Evolutionary conservation across 148 eudicot genomes (phyloP).

Genomic region (Fagopyrum esculentum): DNA sequence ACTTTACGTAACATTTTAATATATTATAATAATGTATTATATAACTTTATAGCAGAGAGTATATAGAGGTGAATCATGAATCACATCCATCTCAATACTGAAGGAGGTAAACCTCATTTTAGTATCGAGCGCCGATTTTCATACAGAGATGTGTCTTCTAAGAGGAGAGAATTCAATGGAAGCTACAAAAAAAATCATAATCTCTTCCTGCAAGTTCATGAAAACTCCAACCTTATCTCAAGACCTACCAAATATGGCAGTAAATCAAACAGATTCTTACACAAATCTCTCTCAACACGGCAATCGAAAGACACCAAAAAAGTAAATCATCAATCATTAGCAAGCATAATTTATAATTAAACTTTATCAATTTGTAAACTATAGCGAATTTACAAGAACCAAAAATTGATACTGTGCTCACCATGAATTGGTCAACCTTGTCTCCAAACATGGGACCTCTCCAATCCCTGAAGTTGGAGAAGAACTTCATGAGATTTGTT

Average conservation of each 20-base stretch:
- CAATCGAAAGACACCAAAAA: background rate
- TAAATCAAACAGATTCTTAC: background rate
- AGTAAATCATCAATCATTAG: background rate
- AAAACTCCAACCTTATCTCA: background rate
- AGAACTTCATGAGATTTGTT: too few relatives aligned
- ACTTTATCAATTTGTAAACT: too few relatives aligned
- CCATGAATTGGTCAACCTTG: constrained; percentile 95
- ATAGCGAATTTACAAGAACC: background rate
- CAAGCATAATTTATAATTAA: background rate
- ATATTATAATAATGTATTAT: too few relatives aligned
- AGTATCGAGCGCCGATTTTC: background rate
- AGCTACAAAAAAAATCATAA: too few relatives aligned
- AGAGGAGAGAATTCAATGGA: too few relatives aligned
- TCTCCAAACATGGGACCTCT: constrained; percentile 25
- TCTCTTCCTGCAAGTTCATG: background rate
- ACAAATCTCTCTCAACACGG: background rate
- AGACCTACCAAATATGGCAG: background rate
- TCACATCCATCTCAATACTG: background rate
- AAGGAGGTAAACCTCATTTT: background rate
- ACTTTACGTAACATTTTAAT: too few relatives aligned
- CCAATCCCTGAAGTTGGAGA: too few relatives aligned
- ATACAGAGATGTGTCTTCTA: background rate
- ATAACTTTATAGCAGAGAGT: too few relatives aligned
- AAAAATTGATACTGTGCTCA: constrained; percentile 2
- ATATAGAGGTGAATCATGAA: too few relatives aligned